Evolutionary conservation across 495 filamentous ascomycete species (phyloP), one percentile per base, ranked within the genome.

Genomic region (Aspergillus ellipticus): DNA sequence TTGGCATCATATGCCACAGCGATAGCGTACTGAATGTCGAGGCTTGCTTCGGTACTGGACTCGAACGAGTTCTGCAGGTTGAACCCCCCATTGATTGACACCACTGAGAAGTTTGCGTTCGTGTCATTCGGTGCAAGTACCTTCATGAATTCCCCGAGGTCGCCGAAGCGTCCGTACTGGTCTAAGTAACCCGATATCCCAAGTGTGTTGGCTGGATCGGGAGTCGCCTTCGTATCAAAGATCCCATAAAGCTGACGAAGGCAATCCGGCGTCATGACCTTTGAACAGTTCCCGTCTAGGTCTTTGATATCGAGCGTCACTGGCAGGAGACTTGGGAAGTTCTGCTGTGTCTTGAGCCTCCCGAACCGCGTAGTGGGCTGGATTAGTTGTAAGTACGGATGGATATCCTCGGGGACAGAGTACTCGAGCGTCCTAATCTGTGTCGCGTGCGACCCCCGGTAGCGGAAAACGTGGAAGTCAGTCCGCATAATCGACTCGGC

Each of bases 121-220:
- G 66, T 59, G 4, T 79, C 71, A 49, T 75, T 71, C 0, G 85
- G 84, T 3, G 75, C 71, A 60, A 79, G 84, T 28, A 61, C 61
- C 13, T 65, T 22, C 42, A 86, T 63, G 63, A 89, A 89, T 15
- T 60, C 24, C 2, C 72, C 50, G 2, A 87, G 75, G 60, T 89
- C 86, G 21, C 64, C 58, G 48, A 83, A 78, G 22, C 81, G 80
- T 53, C 84, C 85, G 61, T 79, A 85, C 60, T 90, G 79, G 39
- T 86, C 82, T 1, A 89, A 67, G 59, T 82, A 94, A 1, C 88
- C 87, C 31, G 81, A 86, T 42, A 94, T 79, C 9, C 86, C 88
- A 15, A 90, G 68, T 51, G 70, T 69, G 50, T 81, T 82, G 24
- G 69, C 66, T 51, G 56, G 50, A 48, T 76, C 69, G 6, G 69